Base-by-base conservation (phyloP, 345 rosid genomes). In the Erysimum cheiranthoides region DNA sequence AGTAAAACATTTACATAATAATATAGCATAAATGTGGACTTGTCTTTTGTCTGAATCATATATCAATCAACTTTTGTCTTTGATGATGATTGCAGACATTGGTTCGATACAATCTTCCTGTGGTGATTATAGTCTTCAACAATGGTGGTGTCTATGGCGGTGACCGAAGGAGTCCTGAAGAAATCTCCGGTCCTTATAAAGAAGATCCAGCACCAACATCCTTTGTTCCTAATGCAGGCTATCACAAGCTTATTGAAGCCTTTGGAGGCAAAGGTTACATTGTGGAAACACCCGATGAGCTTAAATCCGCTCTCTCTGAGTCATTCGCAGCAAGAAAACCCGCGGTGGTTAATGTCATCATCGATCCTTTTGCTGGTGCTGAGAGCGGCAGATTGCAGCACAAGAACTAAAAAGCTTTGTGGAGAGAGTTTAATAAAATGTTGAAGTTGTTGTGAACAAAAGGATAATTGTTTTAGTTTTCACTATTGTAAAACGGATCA, bases 81-180 rank as follows among this genome's bases (percentile, higher is more conserved):
- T 75, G 30, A 17, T 75, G 61, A 53, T 63, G 27, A 54, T 49
- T 83, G 84, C 87, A 95, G 99, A 92, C 99, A 71, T 86, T 95
- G 84, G 96, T 90, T 63, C 79, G 99, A 42, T 95, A 92, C 80
- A 85, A 90, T 81, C 87, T 95, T 78, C 86, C 99, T 0, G 98
- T 95, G 73, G 87, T 89, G 58, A 89, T 95, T 70, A 90, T 95
- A 51, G 99, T 95, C 56, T 95, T 95, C 72, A 95, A 95, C 86
- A 95, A 95, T 59, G 99, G 98, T 10, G 99, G 99, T 57, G 98
- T 95, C 5, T 95, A 95, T 73, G 98, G 99, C 4, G 97, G 99
- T 76, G 99, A 95, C 10, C 74, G 98, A 52, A 92, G 99, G 83
- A 83, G 78, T 79, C 83, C 90, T 2, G 97, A 95, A 75, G 97